Evolutionary conservation across 208 protist species (phyloP).

Genomic region (Leishmania arabica): DNA sequence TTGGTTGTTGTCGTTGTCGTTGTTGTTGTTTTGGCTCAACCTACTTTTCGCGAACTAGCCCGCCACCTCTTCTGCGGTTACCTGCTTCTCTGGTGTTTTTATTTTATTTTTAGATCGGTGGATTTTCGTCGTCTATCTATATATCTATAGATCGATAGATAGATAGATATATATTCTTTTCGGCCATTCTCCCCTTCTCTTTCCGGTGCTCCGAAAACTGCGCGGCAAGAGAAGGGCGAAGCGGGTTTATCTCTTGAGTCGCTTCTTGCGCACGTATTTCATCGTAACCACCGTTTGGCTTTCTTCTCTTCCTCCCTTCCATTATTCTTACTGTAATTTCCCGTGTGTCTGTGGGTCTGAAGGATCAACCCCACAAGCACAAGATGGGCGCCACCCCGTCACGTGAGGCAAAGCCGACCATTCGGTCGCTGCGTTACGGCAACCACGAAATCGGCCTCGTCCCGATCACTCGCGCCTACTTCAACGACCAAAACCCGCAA

Average conservation of each 20-base stretch:
- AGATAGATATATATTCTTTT: background rate
- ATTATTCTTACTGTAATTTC: background rate
- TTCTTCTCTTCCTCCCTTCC: background rate
- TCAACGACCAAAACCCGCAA: slow-evolving; percentile 36
- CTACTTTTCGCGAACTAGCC: background rate
- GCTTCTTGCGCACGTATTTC: background rate
- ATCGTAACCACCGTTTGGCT: background rate
- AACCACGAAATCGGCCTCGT: slow-evolving; percentile 74
- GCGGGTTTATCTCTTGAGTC: background rate
- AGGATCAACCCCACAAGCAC: background rate
- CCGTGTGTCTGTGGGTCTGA: background rate
- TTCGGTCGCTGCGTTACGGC: slow-evolving; percentile 74
- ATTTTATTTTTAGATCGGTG: background rate
- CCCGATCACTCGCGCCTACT: slow-evolving; percentile 53
- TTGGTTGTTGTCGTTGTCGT: too few relatives aligned
- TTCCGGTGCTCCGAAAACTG: too few relatives aligned
- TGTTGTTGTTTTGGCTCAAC: background rate
- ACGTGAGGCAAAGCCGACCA: slow-evolving; percentile 41
- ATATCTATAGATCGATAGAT: too few relatives aligned
- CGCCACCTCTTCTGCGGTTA: background rate
- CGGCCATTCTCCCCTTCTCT: background rate
- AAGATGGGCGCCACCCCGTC: slow-evolving; percentile 62
- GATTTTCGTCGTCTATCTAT: background rate
- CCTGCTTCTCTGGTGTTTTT: background rate
- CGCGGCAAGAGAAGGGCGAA: too few relatives aligned